Percentiles rank a stretch among this genome's conserved stretches.
phyloP scores from a whole-genome alignment of 768 basidiomycete species.

The Cystobasidium tubakii region DNA sequence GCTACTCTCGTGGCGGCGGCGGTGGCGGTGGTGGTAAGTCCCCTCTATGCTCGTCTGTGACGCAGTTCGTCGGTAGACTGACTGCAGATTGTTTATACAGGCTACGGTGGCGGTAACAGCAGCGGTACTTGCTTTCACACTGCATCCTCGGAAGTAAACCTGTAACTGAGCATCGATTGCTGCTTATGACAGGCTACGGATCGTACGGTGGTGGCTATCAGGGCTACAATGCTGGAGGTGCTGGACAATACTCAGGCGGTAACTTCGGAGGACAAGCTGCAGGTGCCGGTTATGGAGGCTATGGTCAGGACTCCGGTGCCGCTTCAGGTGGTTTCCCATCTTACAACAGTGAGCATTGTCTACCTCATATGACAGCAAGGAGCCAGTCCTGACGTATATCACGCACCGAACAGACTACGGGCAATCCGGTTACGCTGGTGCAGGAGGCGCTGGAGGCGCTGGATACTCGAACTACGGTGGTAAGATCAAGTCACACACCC shows the following conservation, averaged over 20 bases:
- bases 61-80: background rate
- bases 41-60: background rate
- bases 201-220: conserved; percentile 5
- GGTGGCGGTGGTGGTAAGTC: conserved; percentile 10
- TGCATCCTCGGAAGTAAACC: too few species aligned
- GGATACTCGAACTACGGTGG: background rate
- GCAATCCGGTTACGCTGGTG: conserved; percentile 16
- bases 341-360: conserved; percentile 5
- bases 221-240: background rate
- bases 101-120: conserved; percentile 16
- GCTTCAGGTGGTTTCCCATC: conserved; percentile 15
- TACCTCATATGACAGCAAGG: background rate
- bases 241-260: background rate
- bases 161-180: too few species aligned
- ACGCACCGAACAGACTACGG: conserved; percentile 6
- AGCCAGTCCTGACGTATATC: background rate
- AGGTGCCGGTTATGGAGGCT: background rate
- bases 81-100: background rate
- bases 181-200: conserved; percentile 31
- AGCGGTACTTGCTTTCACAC: background rate
- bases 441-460: conserved; percentile 8
- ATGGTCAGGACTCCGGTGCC: conserved; percentile 22
- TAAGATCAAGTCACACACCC: background rate
- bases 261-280: background rate
- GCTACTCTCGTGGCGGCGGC: conserved; percentile 4